These are phyloP conservation scores for Hymenoscyphus scutula DNA, from an alignment of 2,329 filamentous ascomycete species.

Conservation along the genomic window DNA sequence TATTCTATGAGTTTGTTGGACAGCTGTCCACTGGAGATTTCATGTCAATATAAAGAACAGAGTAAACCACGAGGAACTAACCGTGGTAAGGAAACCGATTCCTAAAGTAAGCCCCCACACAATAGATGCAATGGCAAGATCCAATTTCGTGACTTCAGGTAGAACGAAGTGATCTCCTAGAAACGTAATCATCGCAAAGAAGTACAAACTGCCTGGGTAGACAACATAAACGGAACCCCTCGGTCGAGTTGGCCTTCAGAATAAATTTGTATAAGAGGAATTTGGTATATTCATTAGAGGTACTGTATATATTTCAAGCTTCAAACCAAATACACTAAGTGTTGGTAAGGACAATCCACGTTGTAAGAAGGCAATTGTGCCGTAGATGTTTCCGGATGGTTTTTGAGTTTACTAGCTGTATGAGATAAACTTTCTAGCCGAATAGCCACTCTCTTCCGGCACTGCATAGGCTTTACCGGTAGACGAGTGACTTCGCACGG, in stretches of 20 bases:
- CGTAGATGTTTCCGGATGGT: neutral
- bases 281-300: too few species aligned
- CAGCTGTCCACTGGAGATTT: constrained; percentile 32
- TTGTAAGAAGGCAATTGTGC: neutral
- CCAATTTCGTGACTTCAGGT: constrained; percentile 21
- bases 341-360: neutral
- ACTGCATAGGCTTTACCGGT: too few species aligned
- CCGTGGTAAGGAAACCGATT: constrained; percentile 36
- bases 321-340: neutral
- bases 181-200: too few species aligned
- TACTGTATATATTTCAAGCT: neutral
- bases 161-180: constrained; percentile 4
- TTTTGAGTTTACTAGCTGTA: neutral
- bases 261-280: too few species aligned
- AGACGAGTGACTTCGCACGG: too few species aligned
- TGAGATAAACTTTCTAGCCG: neutral
- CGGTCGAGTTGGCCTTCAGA: too few species aligned
- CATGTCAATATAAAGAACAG: neutral
- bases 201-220: too few species aligned
- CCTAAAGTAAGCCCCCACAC: constrained; percentile 41
- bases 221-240: too few species aligned
- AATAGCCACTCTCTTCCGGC: too few species aligned
- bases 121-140: constrained; percentile 39
- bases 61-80: neutral
- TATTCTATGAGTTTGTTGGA: constrained; percentile 38